Evolutionary conservation across 345 rosid species (phyloP), one percentile per base, ranked within the genome.

Genomic region (Lepidium africanum): DNA sequence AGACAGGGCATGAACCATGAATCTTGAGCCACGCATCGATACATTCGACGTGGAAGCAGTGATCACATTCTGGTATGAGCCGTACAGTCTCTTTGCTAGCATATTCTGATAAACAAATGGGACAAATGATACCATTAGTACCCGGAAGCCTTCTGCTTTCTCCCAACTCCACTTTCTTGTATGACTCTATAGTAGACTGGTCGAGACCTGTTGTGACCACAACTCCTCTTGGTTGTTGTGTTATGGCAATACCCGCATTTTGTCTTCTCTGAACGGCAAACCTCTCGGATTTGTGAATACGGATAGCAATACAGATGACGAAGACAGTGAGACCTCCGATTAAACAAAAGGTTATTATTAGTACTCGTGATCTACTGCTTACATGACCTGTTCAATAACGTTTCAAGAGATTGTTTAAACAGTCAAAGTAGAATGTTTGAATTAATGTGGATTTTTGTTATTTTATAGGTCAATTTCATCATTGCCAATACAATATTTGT

Each of bases 1-100:
- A 83, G 60, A 91, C 65, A 1, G 96, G 96, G 36, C 96, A 86
- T 2, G 80, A 76, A 16, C 59, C 36, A 43, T 87, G 86, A 77
- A 81, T 45, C 47, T 73, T 67, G 42, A 88, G 84, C 96, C 96
- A 88, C 62, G 55, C 80, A 21, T 84, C 96, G 3, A 91, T 78
- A 72, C 97, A 88, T 10, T 81, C 81, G 0, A 78, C 81, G 46
- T 86, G 95, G 81, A 85, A 91, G 69, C 86, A 84, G 66, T 88
- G 96, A 2, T 71, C 69, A 69, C 96, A 88, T 54, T 78, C 76
- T 0, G 92, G 91, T 71, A 85, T 74, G 50, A 77, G 78, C 38
- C 82, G 78, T 23, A 86, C 16, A 3, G 81, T 75, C 41, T 86
- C 90, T 25, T 84, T 78, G 67, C 69, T 68, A 15, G 56, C 38